Conservation (phyloP, 75 land plant genomes). For the Ceratopteris richardii region DNA sequence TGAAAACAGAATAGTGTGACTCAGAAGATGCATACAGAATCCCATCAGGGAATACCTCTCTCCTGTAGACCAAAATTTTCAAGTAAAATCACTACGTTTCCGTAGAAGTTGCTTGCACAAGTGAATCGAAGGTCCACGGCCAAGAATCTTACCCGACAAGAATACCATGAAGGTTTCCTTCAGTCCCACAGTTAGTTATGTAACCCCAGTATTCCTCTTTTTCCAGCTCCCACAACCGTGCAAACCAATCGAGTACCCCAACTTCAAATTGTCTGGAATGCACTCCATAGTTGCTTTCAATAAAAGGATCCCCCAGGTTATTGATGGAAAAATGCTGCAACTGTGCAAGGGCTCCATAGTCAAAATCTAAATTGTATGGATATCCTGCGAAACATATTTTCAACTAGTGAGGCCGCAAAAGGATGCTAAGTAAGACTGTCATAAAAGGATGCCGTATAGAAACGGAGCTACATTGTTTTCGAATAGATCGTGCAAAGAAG, state of each 20-base stretch:
- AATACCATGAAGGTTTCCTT: slow-evolving; percentile 95
- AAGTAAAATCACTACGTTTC: no score
- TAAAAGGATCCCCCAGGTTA: slow-evolving; percentile 97
- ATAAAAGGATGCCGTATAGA: no score
- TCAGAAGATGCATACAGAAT: slow-evolving; percentile 87
- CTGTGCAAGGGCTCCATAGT: slow-evolving; percentile 88
- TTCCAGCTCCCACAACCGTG: slow-evolving; percentile 95
- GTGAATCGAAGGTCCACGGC: no score
- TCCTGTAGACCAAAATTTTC: slow-evolving; percentile 37
- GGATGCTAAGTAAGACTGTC: no score
- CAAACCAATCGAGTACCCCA: slow-evolving; percentile 99
- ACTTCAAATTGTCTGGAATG: slow-evolving; percentile 99
- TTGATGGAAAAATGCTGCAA: slow-evolving; percentile 97
- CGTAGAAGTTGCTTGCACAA: no score
- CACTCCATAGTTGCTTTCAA: slow-evolving; percentile 98
- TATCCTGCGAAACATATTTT: slow-evolving; percentile 88
- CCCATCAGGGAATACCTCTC: slow-evolving; percentile 94
- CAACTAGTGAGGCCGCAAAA: no score
- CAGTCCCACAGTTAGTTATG: slow-evolving; percentile 97
- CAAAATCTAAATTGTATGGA: slow-evolving; percentile 97
- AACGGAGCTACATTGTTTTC: no score
- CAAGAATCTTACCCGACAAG: slow-evolving; percentile 75
- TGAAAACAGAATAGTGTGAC: slow-evolving; percentile 89
- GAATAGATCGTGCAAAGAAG: no score
- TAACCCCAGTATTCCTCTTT: slow-evolving; percentile 98